Base-by-base conservation (phyloP, 2,329 filamentous ascomycete genomes). In the Sclerotinia spermophila region DNA sequence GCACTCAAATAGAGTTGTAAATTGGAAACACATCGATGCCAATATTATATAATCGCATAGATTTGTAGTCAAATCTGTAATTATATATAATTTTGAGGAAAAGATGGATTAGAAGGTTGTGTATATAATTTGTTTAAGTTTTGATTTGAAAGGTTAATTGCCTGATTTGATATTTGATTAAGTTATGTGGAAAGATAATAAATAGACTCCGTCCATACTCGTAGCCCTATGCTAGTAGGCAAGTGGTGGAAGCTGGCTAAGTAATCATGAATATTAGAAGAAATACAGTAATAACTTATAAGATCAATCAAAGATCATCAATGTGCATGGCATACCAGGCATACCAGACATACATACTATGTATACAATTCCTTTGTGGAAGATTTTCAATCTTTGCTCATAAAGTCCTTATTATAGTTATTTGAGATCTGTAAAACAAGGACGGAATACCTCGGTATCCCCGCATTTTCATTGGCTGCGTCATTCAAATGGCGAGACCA, bases 311-410 rank as follows among this genome's bases (percentile, higher is more conserved):
- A 33, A 55, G 53, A 55, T 33, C 53, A 19, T 10, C 48, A 6
- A 51, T 27, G 11, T 27, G 3, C 48, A 15, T 27, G 10, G 24
- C 48, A 11, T n/a, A n/a, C n/a, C n/a, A n/a, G n/a, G n/a, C n/a
- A n/a, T n/a, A n/a, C n/a, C n/a, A n/a, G n/a, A n/a, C n/a, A n/a
- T n/a, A n/a, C n/a, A n/a, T n/a, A n/a, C n/a, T n/a, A n/a, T n/a
- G n/a, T 59, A 35, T n/a, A 40, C 56, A 59, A 38, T 59, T 59
- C 56, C 56, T 59, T 59, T 59, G 56, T 59, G 24, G 11, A 40
- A 1, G 33, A n/a, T 40, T 40, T 59, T 59, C 33, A 3, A 17
- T 59, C 19, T 35, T 59, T n/a, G 2, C 15, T 40, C 5, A 17
- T n/a, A 11, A n/a, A n/a, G n/a, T n/a, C n/a, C n/a, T n/a, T n/a